Conservation (phyloP, 164 flowering plant species). For the Euptelea pleiosperma region DNA sequence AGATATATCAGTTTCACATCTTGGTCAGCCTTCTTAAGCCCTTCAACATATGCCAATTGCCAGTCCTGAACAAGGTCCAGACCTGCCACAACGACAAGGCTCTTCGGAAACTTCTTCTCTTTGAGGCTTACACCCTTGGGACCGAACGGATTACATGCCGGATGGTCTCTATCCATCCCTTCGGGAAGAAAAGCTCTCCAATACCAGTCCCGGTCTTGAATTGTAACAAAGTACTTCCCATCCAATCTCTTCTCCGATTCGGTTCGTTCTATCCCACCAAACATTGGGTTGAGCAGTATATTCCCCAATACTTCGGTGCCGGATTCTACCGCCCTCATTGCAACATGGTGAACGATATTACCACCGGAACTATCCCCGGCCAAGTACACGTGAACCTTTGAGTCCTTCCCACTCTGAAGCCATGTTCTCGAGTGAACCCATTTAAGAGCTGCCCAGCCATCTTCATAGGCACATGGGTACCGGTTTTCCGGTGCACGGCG, state of each 20-base stretch:
- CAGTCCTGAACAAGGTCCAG: constrained; percentile 72
- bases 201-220: constrained; percentile 76
- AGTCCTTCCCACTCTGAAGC: constrained; percentile 59
- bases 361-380: constrained; percentile 90
- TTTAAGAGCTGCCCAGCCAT: constrained; percentile 73
- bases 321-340: constrained; percentile 48
- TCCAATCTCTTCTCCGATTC: constrained; percentile 72
- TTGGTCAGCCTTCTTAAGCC: constrained; percentile 53
- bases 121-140: constrained; percentile 48
- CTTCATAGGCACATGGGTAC: constrained; percentile 83
- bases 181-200: constrained; percentile 87
- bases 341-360: constrained; percentile 67
- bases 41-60: constrained; percentile 69
- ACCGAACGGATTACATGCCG: constrained; percentile 79
- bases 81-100: constrained; percentile 72
- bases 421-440: constrained; percentile 70
- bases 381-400: constrained; percentile 58
- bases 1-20: constrained; percentile 60
- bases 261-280: constrained; percentile 70
- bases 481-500: constrained; percentile 75
- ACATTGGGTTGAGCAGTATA: constrained; percentile 71
- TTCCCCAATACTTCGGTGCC: constrained; percentile 56
- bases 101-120: constrained; percentile 55
- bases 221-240: constrained; percentile 67
- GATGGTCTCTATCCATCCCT: constrained; percentile 72